phyloP scores from a whole-genome alignment of 2,329 filamentous ascomycete species.

The Cytospora mali region DNA sequence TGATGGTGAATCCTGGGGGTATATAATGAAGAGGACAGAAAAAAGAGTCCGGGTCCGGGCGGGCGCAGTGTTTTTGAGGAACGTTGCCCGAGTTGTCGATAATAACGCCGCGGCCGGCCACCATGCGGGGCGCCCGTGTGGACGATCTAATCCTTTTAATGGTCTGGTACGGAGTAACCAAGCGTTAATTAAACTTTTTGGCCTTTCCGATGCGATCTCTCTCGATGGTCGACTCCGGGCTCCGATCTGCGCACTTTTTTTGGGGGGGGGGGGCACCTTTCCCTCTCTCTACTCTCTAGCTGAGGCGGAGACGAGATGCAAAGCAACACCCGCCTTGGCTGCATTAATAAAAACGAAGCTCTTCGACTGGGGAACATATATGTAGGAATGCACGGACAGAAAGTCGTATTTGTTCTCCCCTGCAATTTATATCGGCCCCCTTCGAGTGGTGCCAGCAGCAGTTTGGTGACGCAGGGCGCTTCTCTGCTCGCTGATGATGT shows the following conservation, averaged over 20 bases:
- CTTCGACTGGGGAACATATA: neutral
- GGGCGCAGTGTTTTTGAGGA: too few species aligned
- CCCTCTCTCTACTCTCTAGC: neutral
- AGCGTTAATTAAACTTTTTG: too few species aligned
- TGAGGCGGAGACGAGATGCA: neutral
- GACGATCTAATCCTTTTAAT: neutral
- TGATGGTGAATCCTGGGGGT: neutral
- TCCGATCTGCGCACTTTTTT: neutral
- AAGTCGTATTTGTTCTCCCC: too few species aligned
- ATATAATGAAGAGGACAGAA: neutral
- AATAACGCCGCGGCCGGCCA: constrained; percentile 4
- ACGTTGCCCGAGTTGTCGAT: neutral
- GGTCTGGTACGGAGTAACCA: neutral
- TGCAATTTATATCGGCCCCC: constrained; percentile 8
- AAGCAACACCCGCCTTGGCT: neutral
- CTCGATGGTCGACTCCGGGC: too few species aligned
- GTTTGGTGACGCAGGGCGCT: neutral
- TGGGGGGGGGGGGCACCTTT: too few species aligned
- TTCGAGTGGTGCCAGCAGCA: constrained; percentile 18
- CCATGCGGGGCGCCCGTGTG: constrained; percentile 10
- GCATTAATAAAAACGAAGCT: neutral
- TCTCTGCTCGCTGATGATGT: constrained; percentile 4
- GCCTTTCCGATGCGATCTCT: too few species aligned
- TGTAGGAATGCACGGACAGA: neutral
- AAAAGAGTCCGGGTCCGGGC: too few species aligned